A percentile compares a stretch with the other conserved stretches of the same genome.
These are phyloP conservation scores for Syzygium malaccense DNA, from an alignment of 441 rosid genomes.

Conservation along the genomic window DNA sequence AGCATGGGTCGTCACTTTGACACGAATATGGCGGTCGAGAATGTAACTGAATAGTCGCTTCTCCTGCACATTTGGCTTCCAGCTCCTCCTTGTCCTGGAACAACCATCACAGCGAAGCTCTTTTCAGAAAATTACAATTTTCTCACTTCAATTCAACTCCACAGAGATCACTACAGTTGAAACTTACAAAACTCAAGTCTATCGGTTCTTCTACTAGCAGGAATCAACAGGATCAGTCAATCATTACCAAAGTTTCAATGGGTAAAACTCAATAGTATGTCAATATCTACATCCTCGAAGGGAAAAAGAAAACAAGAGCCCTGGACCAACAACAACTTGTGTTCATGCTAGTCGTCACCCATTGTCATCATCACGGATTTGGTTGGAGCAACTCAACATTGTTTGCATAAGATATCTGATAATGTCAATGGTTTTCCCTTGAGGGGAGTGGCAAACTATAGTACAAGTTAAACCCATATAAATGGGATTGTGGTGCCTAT, in stretches of 20 bases:
- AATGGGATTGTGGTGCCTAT: not conserved
- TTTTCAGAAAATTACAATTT: not conserved
- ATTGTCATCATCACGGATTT: not conserved
- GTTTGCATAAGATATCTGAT: not conserved
- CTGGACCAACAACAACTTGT: not conserved
- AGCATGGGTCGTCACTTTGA: constrained; percentile 83
- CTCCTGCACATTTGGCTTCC: constrained; percentile 97
- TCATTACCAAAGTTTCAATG: not conserved
- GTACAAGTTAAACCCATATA: not conserved
- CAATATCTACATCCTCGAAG: not conserved
- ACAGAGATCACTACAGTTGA: too few relatives aligned
- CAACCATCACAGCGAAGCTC: not conserved
- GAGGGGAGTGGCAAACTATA: not conserved
- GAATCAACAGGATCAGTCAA: not conserved
- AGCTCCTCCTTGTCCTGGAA: constrained; percentile 66
- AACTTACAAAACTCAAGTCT: too few relatives aligned
- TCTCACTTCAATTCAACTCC: not conserved
- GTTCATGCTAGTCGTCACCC: not conserved
- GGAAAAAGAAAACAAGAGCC: not conserved
- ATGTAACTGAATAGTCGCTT: constrained; percentile 91
- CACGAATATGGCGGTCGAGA: constrained; percentile 78
- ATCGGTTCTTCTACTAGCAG: not conserved
- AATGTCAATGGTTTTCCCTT: not conserved
- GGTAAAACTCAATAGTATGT: not conserved
- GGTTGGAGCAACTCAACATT: not conserved